phyloP scores from a whole-genome alignment of 2,329 filamentous ascomycete species.

The Aspergillus sclerotialis region DNA sequence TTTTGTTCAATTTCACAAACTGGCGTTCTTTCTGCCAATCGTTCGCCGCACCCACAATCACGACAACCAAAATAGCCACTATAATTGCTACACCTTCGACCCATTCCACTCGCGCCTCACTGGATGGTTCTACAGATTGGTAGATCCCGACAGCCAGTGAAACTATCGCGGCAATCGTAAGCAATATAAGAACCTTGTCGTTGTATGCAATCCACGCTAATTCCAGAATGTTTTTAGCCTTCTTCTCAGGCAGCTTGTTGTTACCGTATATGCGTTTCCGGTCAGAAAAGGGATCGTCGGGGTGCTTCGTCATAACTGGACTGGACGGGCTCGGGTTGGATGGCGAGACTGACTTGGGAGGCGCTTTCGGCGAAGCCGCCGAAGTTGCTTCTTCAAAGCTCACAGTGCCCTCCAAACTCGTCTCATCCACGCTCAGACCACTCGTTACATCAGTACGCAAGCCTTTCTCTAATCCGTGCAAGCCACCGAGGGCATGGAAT shows the following conservation, averaged over 20 bases:
- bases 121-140: slow-evolving; percentile 56
- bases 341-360: slow-evolving; percentile 23
- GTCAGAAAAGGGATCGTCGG: slow-evolving; percentile 47
- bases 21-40: slow-evolving; percentile 78
- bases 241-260: slow-evolving; percentile 62
- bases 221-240: slow-evolving; percentile 61
- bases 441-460: slow-evolving; percentile 57
- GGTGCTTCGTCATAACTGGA: slow-evolving; percentile 13
- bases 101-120: slow-evolving; percentile 62
- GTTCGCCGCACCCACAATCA: slow-evolving; percentile 68
- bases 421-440: slow-evolving; percentile 67
- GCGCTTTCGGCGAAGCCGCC: slow-evolving; percentile 8
- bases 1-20: slow-evolving; percentile 72
- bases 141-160: slow-evolving; percentile 70
- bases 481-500: slow-evolving; percentile 67
- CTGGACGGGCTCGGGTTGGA: slow-evolving; percentile 6
- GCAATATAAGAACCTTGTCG: slow-evolving; percentile 68
- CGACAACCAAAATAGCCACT: slow-evolving; percentile 67
- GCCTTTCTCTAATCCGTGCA: slow-evolving; percentile 67
- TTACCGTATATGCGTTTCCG: slow-evolving; percentile 63
- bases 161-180: slow-evolving; percentile 65
- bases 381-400: slow-evolving; percentile 58
- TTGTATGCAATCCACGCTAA: slow-evolving; percentile 76
- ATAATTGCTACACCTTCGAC: slow-evolving; percentile 76
- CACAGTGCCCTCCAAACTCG: slow-evolving; percentile 54